Percentiles rank a stretch among this genome's conserved stretches.
These are phyloP conservation scores for Candida dajiaensis DNA, from an alignment of 805 yeast genomes.

Conservation along the genomic window DNA sequence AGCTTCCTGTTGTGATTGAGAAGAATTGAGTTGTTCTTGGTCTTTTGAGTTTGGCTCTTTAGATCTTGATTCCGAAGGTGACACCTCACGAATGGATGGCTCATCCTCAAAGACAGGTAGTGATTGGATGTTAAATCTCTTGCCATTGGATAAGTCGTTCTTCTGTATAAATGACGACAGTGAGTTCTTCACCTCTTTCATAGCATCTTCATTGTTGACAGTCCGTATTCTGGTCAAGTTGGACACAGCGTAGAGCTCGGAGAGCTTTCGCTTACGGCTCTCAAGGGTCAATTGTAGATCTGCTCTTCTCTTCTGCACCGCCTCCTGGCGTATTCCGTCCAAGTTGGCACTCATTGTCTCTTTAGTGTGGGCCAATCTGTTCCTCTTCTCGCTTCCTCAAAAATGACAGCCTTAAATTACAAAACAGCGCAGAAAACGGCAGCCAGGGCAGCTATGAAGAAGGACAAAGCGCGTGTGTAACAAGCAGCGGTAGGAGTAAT, in stretches of 20 bases:
- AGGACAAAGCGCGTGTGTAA: background rate
- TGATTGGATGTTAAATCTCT: slow-evolving; percentile 28
- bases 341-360: slow-evolving; percentile 11
- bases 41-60: background rate
- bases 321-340: slow-evolving; percentile 34
- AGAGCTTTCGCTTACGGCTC: slow-evolving; percentile 49
- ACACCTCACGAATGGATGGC: background rate
- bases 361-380: background rate
- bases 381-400: background rate
- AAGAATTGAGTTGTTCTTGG: background rate
- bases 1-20: background rate
- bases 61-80: background rate
- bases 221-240: slow-evolving; percentile 39
- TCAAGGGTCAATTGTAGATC: slow-evolving; percentile 33
- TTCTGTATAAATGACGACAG: slow-evolving; percentile 41
- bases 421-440: background rate
- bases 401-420: background rate
- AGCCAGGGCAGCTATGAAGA: background rate
- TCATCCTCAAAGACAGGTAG: slow-evolving; percentile 14
- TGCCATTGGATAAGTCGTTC: slow-evolving; percentile 46
- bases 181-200: slow-evolving; percentile 32
- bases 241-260: slow-evolving; percentile 57
- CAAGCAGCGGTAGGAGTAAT: background rate
- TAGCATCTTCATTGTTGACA: slow-evolving; percentile 35
- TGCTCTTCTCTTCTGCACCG: slow-evolving; percentile 38